phyloP scores from a whole-genome alignment of 1,284 basidiomycete species.

The Rhodotorula sp. region DNA sequence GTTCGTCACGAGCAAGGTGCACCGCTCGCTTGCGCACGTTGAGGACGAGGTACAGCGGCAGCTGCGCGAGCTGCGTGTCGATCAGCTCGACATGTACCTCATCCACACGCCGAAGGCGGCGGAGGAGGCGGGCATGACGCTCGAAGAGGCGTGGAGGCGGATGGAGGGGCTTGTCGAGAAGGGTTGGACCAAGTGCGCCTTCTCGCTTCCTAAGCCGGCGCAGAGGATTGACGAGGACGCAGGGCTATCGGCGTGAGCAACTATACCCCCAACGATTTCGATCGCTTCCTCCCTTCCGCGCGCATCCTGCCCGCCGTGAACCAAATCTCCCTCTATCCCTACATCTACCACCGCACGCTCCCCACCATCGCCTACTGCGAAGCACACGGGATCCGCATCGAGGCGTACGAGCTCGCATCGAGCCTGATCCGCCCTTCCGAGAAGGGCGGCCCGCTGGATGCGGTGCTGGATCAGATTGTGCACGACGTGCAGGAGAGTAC shows the following conservation, averaged over 20 bases:
- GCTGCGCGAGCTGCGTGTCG: slow-evolving; percentile 20
- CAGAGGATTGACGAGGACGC: no score
- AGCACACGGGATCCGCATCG: slow-evolving; percentile 64
- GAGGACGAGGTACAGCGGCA: slow-evolving; percentile 60
- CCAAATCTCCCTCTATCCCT: slow-evolving; percentile 70
- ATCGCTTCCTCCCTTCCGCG: slow-evolving; percentile 60
- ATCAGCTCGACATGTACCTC: slow-evolving; percentile 71
- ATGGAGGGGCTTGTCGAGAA: slow-evolving; percentile 63
- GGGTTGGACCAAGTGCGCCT: slow-evolving; percentile 61
- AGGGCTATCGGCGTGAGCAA: slow-evolving; percentile 78
- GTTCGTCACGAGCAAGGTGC: slow-evolving; percentile 53
- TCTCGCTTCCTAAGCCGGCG: neutral
- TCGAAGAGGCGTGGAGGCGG: slow-evolving; percentile 61
- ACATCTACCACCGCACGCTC: slow-evolving; percentile 63
- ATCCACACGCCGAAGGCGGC: slow-evolving; percentile 49
- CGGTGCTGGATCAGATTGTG: slow-evolving; percentile 50
- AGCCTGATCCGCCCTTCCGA: slow-evolving; percentile 3
- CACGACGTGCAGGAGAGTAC: no score
- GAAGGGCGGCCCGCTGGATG: slow-evolving; percentile 20
- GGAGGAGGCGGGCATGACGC: slow-evolving; percentile 58
- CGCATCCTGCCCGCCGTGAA: slow-evolving; percentile 68
- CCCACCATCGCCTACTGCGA: slow-evolving; percentile 62
- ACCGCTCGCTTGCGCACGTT: slow-evolving; percentile 22
- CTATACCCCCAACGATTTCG: slow-evolving; percentile 55
- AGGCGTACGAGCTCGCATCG: slow-evolving; percentile 67